A percentile compares a stretch with the other conserved stretches of the same genome.
Evolutionary conservation across 1,139 yeast genomes (phyloP).

Genomic region (Yamadazyma mexicana): DNA sequence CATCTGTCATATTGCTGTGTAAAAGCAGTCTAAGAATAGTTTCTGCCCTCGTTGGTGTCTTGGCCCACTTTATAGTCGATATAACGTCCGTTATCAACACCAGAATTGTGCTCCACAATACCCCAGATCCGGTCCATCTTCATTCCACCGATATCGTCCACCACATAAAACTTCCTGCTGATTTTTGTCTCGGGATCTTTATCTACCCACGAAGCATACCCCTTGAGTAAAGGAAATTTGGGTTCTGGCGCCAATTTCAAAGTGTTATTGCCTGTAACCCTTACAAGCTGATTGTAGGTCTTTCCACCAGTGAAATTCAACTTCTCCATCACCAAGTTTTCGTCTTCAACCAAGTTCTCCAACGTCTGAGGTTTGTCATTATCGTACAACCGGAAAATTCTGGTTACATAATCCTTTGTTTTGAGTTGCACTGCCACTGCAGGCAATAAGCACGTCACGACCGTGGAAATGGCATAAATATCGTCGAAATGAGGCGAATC

Average conservation of each 20-base stretch:
- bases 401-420: conserved; percentile 66
- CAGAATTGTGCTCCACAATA: conserved; percentile 64
- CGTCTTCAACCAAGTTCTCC: conserved; percentile 60
- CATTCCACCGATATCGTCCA: conserved; percentile 76
- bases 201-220: conserved; percentile 64
- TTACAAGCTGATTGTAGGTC: conserved; percentile 60
- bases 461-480: conserved; percentile 46
- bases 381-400: conserved; percentile 70
- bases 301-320: conserved; percentile 66
- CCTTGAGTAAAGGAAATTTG: conserved; percentile 33
- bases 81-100: conserved; percentile 65
- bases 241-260: conserved; percentile 37
- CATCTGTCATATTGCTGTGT: too few relatives aligned
- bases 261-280: conserved; percentile 41
- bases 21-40: background rate
- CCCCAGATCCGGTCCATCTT: conserved; percentile 88
- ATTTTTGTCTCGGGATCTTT: conserved; percentile 28
- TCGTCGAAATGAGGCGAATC: conserved; percentile 60
- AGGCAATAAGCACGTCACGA: conserved; percentile 45
- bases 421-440: conserved; percentile 46
- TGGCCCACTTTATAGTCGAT: conserved; percentile 15
- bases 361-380: conserved; percentile 63
- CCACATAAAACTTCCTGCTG: conserved; percentile 52
- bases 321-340: conserved; percentile 68
- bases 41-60: background rate